Conservation (phyloP, 768 basidiomycete species). For the Boletales sp. region DNA sequence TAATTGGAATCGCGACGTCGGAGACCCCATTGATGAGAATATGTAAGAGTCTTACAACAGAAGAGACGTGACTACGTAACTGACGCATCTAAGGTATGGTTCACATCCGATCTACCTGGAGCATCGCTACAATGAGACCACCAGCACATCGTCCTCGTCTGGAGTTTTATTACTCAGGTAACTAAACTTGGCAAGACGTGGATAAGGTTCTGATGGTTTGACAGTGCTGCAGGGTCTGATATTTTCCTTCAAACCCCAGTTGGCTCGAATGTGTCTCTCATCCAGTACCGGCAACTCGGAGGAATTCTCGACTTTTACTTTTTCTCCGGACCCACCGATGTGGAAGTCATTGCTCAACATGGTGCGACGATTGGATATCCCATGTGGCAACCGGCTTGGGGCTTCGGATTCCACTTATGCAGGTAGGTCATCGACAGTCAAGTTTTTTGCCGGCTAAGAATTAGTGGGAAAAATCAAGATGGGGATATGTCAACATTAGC, state of each 20-base stretch:
- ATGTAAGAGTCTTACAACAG: slow-evolving; percentile 38
- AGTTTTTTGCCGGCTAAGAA: not conserved
- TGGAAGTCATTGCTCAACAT: slow-evolving; percentile 68
- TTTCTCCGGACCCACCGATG: slow-evolving; percentile 52
- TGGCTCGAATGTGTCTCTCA: slow-evolving; percentile 49
- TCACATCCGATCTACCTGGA: slow-evolving; percentile 70
- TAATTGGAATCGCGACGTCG: slow-evolving; percentile 60
- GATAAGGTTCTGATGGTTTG: slow-evolving; percentile 6
- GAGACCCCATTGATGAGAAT: slow-evolving; percentile 65
- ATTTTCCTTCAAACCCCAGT: slow-evolving; percentile 62
- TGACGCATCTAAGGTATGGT: slow-evolving; percentile 50
- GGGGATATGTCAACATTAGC: slow-evolving; percentile 50
- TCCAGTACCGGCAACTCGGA: slow-evolving; percentile 72
- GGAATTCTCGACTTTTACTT: slow-evolving; percentile 80
- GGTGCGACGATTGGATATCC: slow-evolving; percentile 63
- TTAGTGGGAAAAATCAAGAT: slow-evolving; percentile 18
- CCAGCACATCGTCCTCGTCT: slow-evolving; percentile 56
- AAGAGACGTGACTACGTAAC: not conserved
- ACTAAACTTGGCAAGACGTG: not conserved
- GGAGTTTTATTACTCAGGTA: slow-evolving; percentile 75
- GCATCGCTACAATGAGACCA: slow-evolving; percentile 57
- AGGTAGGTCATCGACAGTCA: slow-evolving; percentile 30
- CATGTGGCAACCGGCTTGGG: slow-evolving; percentile 70
- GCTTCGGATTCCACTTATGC: slow-evolving; percentile 77
- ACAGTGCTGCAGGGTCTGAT: slow-evolving; percentile 66